Evolutionary conservation across 805 yeast genomes (phyloP), one percentile per base, ranked within the genome.

Genomic region (Lipomyces chichibuensis): DNA sequence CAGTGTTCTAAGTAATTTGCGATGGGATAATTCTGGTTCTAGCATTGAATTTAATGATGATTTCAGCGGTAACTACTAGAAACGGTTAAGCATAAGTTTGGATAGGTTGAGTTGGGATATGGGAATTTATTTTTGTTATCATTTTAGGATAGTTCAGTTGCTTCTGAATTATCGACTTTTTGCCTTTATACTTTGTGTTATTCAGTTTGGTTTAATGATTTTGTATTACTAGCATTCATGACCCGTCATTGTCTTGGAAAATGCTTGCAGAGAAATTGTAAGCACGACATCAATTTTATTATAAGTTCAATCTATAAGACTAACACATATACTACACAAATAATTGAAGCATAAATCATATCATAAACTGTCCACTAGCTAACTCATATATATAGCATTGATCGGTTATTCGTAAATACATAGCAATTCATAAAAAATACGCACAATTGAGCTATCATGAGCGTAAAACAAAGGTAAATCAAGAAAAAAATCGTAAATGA

Each of bases 1-100:
- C 68, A 7, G 25, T 65, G 53, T 65, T 65, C 35, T 65, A 58
- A 17, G 23, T 43, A 43, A 17, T 43, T 17, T 43, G 49, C 23
- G 23, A n/a, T n/a, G 23, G 14, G 49, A 43, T 43, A 43, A 17
- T 6, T 6, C 23, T 43, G 49, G 39, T 14, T 37, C 39, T 11
- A 37, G 13, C 14, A 37, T 37, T 37, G 13, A 8, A 37, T 37
- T 7, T 37, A 37, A 37, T n/a, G 49, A n/a, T n/a, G 2, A 13
- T 13, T n/a, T 17, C 8, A 43, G 23, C 8, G 20, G 23, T 17
- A 43, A n/a, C 23, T 23, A 43, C n/a, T n/a, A 17, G 49, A 43
- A 43, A 43, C 14, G 49, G 9, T 43, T 2, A 3, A 17, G 49
- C 49, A 43, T 43, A n/a, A 37, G 13, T 11, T 11, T 37, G 39